A percentile compares a stretch with the other conserved stretches of the same genome.
phyloP scores from a whole-genome alignment of 2,329 filamentous ascomycete species.

The Berkeleyomyces rouxiae region DNA sequence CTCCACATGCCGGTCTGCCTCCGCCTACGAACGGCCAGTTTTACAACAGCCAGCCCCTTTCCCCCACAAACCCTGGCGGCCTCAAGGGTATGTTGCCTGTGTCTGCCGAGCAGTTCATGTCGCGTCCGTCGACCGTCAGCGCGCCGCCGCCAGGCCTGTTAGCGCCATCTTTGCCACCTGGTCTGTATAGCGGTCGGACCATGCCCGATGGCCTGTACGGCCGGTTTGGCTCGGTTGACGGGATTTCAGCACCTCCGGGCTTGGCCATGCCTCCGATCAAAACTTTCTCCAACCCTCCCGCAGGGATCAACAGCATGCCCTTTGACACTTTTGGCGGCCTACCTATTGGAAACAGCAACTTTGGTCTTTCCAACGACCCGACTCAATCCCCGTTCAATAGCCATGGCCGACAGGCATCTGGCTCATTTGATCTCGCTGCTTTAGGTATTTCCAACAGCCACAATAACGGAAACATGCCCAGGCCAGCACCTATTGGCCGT shows the following conservation, averaged over 20 bases:
- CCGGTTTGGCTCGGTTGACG: conserved; percentile 10
- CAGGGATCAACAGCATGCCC: background rate
- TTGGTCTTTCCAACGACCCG: background rate
- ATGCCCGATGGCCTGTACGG: conserved; percentile 12
- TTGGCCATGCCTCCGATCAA: conserved; percentile 19
- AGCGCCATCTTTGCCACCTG: conserved; percentile 23
- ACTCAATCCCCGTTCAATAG: conserved; percentile 23
- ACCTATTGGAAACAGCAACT: conserved; percentile 2
- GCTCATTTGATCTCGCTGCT: conserved; percentile 41
- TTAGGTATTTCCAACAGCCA: conserved; percentile 17
- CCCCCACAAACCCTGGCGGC: conserved; percentile 40
- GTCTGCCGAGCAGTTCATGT: conserved; percentile 22
- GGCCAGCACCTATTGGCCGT: conserved; percentile 75
- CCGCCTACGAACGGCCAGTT: conserved; percentile 15
- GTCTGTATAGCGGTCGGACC: conserved; percentile 21
- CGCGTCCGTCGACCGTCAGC: conserved; percentile 5
- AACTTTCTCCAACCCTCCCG: conserved; percentile 24
- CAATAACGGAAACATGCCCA: conserved; percentile 39
- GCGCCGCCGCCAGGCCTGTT: conserved; percentile 7
- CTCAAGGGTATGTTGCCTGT: conserved; percentile 37
- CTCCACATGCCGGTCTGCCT: background rate
- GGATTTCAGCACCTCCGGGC: conserved; percentile 6
- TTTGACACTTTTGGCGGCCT: conserved; percentile 8
- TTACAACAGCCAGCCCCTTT: conserved; percentile 34
- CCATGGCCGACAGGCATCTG: conserved; percentile 64